These are phyloP conservation scores for Hypoxylon sp. DNA, from an alignment of 2,329 filamentous ascomycete genomes.

Conservation along the genomic window DNA sequence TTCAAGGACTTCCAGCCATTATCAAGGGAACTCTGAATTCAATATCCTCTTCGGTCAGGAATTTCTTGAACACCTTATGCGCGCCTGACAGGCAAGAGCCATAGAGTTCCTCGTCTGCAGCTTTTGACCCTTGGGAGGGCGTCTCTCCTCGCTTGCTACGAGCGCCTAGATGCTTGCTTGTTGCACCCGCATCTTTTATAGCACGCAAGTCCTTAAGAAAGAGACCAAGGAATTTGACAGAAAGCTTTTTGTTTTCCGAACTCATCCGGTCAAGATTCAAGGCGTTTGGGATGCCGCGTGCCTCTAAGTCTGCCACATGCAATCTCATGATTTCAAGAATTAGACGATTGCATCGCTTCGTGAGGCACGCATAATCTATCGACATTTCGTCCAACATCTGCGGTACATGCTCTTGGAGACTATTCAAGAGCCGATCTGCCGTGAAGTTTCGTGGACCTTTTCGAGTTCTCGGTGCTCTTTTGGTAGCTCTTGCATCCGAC, in stretches of 20 bases:
- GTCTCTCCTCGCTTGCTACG: no score
- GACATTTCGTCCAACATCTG: neutral
- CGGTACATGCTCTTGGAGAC: neutral
- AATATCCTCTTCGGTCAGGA: neutral
- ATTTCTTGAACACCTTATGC: neutral
- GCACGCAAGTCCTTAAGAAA: no score
- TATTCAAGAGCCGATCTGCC: neutral
- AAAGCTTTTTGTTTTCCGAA: no score
- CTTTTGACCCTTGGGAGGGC: neutral
- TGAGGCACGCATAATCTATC: neutral
- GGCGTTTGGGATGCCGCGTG: no score
- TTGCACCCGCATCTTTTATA: no score
- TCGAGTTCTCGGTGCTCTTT: neutral
- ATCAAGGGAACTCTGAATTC: neutral
- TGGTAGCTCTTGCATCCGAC: neutral
- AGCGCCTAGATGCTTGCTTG: no score
- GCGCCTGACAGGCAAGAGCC: neutral
- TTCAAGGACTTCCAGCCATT: neutral
- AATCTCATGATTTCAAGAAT: neutral
- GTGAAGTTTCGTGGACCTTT: neutral
- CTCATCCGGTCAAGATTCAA: no score
- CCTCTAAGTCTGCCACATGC: no score
- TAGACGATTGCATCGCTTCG: neutral
- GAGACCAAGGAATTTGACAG: no score
- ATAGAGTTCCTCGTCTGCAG: neutral